A percentile compares a stretch with the other conserved stretches of the same genome.
Conservation (phyloP, 176 grass and related monocot species). For the Avena atlantica region DNA sequence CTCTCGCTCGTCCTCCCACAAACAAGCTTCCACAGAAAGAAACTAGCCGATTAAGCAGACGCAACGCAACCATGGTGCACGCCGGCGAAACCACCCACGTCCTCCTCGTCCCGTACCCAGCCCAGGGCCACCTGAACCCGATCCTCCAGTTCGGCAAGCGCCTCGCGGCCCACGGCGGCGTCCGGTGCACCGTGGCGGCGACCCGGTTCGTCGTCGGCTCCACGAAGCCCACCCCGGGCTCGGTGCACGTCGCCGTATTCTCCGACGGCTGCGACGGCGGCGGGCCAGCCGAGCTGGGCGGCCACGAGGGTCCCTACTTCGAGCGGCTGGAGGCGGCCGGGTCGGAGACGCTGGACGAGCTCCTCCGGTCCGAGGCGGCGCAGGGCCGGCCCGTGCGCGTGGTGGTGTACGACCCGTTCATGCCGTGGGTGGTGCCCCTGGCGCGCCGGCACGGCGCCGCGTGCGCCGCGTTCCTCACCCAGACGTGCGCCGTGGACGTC, state of each 20-base stretch:
- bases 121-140: slow-evolving; percentile 79
- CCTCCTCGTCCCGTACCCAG: slow-evolving; percentile 64
- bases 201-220: slow-evolving; percentile 52
- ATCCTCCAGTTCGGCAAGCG: slow-evolving; percentile 63
- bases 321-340: slow-evolving; percentile 44
- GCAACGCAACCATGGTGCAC: neutral
- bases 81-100: slow-evolving; percentile 34
- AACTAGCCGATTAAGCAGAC: neutral
- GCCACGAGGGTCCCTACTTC: slow-evolving; percentile 40
- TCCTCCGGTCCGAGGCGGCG: slow-evolving; percentile 48
- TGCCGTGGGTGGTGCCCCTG: slow-evolving; percentile 52
- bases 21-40: neutral
- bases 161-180: slow-evolving; percentile 47
- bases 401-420: slow-evolving; percentile 67
- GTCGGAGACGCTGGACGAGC: slow-evolving; percentile 47
- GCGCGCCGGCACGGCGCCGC: slow-evolving; percentile 33
- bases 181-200: slow-evolving; percentile 49
- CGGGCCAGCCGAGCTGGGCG: slow-evolving; percentile 38
- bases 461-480: slow-evolving; percentile 66
- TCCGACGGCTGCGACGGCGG: slow-evolving; percentile 54
- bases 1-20: neutral
- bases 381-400: slow-evolving; percentile 50
- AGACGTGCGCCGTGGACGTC: slow-evolving; percentile 57
- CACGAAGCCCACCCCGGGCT: slow-evolving; percentile 19
- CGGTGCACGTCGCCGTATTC: slow-evolving; percentile 49